These are phyloP conservation scores for Tagetes patula DNA, from an alignment of 129 eudicot species.

Conservation along the genomic window DNA sequence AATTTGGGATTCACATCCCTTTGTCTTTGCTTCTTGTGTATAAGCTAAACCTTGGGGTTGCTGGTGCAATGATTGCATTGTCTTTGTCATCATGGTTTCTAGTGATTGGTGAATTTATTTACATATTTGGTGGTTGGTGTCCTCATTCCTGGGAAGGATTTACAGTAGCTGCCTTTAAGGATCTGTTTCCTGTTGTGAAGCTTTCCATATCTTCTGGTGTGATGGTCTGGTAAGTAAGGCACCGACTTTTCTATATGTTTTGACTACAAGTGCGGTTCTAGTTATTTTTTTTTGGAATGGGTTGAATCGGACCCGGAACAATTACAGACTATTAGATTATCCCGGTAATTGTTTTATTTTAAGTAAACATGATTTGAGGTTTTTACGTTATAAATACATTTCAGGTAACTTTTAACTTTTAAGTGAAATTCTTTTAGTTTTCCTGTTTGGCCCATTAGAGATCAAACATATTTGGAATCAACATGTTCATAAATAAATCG, in stretches of 20 bases:
- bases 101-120: conserved; percentile 56
- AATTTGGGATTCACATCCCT: conserved; percentile 49
- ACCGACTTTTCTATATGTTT: neutral
- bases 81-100: conserved; percentile 57
- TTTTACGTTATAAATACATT: neutral
- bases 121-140: conserved; percentile 79
- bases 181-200: conserved; percentile 67
- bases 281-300: neutral
- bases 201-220: conserved; percentile 80
- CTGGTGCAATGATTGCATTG: conserved; percentile 68
- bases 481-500: neutral
- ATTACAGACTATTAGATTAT: neutral
- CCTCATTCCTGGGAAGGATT: conserved; percentile 75
- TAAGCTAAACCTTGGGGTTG: conserved; percentile 40
- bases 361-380: neutral
- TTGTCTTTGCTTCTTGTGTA: conserved; percentile 53
- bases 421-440: neutral
- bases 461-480: neutral
- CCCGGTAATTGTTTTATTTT: neutral
- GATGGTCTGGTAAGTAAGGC: conserved; percentile 69
- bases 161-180: conserved; percentile 56
- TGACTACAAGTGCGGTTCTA: neutral
- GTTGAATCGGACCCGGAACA: neutral
- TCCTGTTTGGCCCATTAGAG: neutral
- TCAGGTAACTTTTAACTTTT: neutral